A percentile compares a stretch with the other conserved stretches of the same genome.
phyloP scores from a whole-genome alignment of 768 basidiomycete genomes.

The Royoungia palumana region DNA sequence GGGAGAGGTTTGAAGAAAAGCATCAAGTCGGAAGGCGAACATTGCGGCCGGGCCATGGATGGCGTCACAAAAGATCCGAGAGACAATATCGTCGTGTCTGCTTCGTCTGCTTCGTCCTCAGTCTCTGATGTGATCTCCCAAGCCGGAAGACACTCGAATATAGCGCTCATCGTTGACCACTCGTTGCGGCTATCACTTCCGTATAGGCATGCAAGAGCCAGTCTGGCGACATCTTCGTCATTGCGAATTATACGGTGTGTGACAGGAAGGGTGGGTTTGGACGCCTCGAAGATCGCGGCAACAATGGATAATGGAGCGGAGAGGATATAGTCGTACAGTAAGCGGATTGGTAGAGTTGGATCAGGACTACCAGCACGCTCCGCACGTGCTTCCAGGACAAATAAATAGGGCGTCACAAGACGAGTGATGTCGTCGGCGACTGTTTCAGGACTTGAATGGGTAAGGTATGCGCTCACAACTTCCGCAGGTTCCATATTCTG shows the following conservation, averaged over 20 bases:
- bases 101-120: conserved; percentile 66
- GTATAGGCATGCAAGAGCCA: conserved; percentile 88
- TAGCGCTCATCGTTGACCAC: conserved; percentile 83
- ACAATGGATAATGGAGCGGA: conserved; percentile 62
- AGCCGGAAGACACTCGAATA: conserved; percentile 95
- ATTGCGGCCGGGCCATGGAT: conserved; percentile 53
- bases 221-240: conserved; percentile 79
- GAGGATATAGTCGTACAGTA: conserved; percentile 72
- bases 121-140: conserved; percentile 66
- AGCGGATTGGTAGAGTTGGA: conserved; percentile 55
- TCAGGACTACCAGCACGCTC: conserved; percentile 79
- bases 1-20: conserved; percentile 82
- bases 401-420: conserved; percentile 90
- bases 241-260: conserved; percentile 71
- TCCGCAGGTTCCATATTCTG: conserved; percentile 57
- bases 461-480: conserved; percentile 73
- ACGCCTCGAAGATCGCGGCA: conserved; percentile 81
- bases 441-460: conserved; percentile 61
- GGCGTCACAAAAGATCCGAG: conserved; percentile 79
- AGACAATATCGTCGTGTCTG: conserved; percentile 78
- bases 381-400: conserved; percentile 82
- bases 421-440: conserved; percentile 65
- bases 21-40: conserved; percentile 66
- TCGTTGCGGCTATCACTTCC: conserved; percentile 67
- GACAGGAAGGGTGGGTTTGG: conserved; percentile 79